phyloP scores from a whole-genome alignment of 2,329 filamentous ascomycete species.

The Claviceps quebecensis region DNA sequence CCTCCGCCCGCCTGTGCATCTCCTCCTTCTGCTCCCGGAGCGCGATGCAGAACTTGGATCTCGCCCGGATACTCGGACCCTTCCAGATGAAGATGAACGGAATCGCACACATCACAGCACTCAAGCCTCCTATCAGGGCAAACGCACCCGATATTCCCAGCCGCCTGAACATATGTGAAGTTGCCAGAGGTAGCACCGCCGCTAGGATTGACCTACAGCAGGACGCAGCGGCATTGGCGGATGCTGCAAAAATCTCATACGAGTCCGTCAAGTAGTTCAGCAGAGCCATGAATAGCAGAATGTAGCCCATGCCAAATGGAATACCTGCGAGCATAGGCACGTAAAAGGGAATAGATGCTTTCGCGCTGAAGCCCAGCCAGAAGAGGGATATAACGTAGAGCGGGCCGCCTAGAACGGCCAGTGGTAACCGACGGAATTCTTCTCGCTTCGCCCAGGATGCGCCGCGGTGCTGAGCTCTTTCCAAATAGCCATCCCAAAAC shows the following conservation, averaged over 20 bases:
- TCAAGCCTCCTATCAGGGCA: constrained; percentile 35
- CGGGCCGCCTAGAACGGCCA: constrained; percentile 59
- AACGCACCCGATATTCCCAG: constrained; percentile 36
- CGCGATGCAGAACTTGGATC: constrained; percentile 48
- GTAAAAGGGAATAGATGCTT: constrained; percentile 32
- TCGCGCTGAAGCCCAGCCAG: constrained; percentile 50
- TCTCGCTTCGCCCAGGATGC: constrained; percentile 47
- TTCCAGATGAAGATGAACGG: constrained; percentile 42
- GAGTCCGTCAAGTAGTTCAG: constrained; percentile 55
- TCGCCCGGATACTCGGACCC: constrained; percentile 38
- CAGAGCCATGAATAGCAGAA: constrained; percentile 49
- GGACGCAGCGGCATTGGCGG: constrained; percentile 72
- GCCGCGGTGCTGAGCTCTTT: constrained; percentile 32
- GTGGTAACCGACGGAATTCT: constrained; percentile 55
- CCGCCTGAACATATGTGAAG: constrained; percentile 32
- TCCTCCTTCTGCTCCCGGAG: constrained; percentile 37
- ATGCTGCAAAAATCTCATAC: constrained; percentile 52
- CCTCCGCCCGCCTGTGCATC: constrained; percentile 26
- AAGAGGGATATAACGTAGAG: constrained; percentile 44
- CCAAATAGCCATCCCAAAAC: constrained; percentile 49
- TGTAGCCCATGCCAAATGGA: constrained; percentile 46
- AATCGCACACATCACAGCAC: constrained; percentile 34
- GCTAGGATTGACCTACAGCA: constrained; percentile 89
- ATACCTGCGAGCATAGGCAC: constrained; percentile 46
- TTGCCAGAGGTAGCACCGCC: constrained; percentile 50